Evolutionary conservation across 257 asterid species (phyloP).

Genomic region (Dorcoceras hygrometricum): DNA sequence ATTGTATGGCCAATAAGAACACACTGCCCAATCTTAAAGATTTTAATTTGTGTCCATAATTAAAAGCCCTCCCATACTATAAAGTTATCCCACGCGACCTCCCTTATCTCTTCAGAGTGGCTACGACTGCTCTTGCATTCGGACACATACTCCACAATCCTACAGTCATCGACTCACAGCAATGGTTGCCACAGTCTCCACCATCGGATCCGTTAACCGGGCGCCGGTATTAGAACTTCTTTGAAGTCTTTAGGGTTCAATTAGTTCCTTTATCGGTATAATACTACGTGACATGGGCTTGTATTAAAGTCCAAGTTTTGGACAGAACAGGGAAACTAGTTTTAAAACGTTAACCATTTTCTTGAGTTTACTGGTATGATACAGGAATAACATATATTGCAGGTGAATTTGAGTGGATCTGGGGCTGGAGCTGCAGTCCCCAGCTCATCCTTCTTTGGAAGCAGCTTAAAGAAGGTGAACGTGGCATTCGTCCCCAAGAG

Average conservation of each 20-base stretch:
- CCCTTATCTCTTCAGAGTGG: neutral
- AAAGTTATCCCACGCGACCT: conserved; percentile 12
- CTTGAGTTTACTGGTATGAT: neutral
- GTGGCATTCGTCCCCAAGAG: conserved; percentile 31
- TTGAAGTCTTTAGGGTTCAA: neutral
- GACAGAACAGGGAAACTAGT: too few relatives aligned
- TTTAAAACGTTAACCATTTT: neutral
- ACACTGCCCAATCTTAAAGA: conserved; percentile 34
- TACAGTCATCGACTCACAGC: neutral
- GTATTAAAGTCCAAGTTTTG: too few relatives aligned
- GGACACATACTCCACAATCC: neutral
- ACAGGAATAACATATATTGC: conserved; percentile 18
- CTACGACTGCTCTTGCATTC: neutral
- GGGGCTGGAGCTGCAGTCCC: conserved; percentile 38
- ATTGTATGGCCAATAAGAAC: conserved; percentile 58
- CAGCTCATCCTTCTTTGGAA: conserved; percentile 52
- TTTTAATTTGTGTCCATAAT: conserved; percentile 37
- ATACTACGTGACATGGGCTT: neutral
- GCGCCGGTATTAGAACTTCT: conserved; percentile 38
- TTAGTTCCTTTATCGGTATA: neutral
- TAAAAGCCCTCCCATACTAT: conserved; percentile 6
- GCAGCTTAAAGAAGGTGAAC: conserved; percentile 42
- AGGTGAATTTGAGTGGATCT: conserved; percentile 57
- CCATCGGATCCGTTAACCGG: conserved; percentile 74
- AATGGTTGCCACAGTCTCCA: conserved; percentile 68